Conservation (phyloP, 2,329 filamentous ascomycete species). For the Colletotrichum higginsianum region DNA sequence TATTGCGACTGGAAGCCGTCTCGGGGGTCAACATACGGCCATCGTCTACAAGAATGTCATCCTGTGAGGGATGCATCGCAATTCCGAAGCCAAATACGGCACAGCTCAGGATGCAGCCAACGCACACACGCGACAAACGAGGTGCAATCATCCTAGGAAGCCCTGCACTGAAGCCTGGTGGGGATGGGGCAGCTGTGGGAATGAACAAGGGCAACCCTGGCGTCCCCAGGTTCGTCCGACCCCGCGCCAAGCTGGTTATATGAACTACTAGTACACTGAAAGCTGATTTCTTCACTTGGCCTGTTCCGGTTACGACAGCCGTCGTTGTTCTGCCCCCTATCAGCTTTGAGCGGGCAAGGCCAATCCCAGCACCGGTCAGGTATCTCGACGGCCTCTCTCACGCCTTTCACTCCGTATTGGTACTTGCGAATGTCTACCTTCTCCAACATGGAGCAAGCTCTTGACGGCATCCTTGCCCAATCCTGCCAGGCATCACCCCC, state of each 20-base stretch:
- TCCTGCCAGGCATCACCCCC: conserved; percentile 20
- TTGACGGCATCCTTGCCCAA: conserved; percentile 29
- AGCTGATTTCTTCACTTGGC: conserved; percentile 34
- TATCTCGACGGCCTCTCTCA: conserved; percentile 4
- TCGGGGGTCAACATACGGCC: background rate
- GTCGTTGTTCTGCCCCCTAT: background rate
- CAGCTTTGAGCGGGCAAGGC: conserved; percentile 17
- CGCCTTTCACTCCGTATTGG: background rate
- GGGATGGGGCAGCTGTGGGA: background rate
- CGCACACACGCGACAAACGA: background rate
- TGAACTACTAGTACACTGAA: conserved; percentile 9
- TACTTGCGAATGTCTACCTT: conserved; percentile 6
- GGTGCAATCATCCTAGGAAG: conserved; percentile 6
- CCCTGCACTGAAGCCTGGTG: conserved; percentile 11
- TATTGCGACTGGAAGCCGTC: background rate
- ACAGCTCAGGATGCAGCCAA: background rate
- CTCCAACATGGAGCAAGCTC: conserved; percentile 22
- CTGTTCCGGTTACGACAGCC: conserved; percentile 24
- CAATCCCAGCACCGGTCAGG: conserved; percentile 25
- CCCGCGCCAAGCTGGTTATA: conserved; percentile 39
- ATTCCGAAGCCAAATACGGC: conserved; percentile 1
- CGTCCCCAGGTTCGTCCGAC: conserved; percentile 39
- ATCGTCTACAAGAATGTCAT: background rate
- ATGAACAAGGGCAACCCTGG: conserved; percentile 21
- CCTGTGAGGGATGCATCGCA: background rate